Conservation (phyloP, 257 asterid genomes). For the Ocimum tenuiflorum region DNA sequence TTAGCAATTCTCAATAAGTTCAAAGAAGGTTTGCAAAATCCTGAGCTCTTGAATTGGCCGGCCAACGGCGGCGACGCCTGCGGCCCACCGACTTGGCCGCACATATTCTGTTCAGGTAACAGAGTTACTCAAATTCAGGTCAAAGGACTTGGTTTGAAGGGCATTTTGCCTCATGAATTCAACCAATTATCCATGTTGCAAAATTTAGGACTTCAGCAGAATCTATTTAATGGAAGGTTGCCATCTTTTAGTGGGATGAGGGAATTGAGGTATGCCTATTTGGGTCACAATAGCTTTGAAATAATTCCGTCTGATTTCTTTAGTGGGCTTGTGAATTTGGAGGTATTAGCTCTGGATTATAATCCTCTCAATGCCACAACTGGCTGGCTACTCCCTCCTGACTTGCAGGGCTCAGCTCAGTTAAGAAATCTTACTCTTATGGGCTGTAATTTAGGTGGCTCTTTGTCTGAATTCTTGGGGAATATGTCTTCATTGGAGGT, state of each 20-base stretch:
- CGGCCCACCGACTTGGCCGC: constrained; percentile 71
- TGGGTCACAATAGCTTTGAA: constrained; percentile 62
- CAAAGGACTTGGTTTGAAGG: constrained; percentile 55
- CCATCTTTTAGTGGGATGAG: constrained; percentile 67
- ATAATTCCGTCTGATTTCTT: constrained; percentile 70
- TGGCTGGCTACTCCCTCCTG: constrained; percentile 63
- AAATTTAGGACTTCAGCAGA: constrained; percentile 62
- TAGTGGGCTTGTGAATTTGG: constrained; percentile 56
- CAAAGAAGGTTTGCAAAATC: constrained; percentile 50
- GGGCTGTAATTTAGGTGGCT: constrained; percentile 54
- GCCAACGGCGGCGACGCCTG: constrained; percentile 59
- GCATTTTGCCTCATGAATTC: constrained; percentile 58
- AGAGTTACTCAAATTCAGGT: constrained; percentile 78
- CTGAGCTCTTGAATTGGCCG: constrained; percentile 68
- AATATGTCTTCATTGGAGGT: constrained; percentile 62
- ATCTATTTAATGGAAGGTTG: constrained; percentile 52
- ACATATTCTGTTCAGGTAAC: constrained; percentile 43
- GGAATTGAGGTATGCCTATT: constrained; percentile 49
- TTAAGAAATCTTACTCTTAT: constrained; percentile 54
- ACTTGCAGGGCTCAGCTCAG: constrained; percentile 50
- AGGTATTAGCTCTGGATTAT: constrained; percentile 67
- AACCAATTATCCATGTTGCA: constrained; percentile 48
- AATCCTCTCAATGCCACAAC: constrained; percentile 55
- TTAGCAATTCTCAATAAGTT: constrained; percentile 49
- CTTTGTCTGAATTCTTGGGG: constrained; percentile 67